phyloP scores from a whole-genome alignment of 805 yeast genomes.

The Torulaspora maleeae region DNA sequence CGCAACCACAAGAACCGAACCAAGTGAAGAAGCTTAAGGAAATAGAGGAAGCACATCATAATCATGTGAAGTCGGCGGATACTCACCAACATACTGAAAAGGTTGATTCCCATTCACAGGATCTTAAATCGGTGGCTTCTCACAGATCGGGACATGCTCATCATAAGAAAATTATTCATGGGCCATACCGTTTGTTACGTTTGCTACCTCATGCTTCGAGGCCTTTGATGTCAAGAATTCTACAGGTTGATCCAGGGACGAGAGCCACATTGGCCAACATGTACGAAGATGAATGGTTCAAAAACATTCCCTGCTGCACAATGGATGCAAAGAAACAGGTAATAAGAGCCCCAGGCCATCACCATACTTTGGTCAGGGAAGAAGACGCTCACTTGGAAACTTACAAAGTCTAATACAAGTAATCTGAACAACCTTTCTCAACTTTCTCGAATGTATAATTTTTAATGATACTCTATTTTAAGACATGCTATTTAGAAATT shows the following conservation, averaged over 20 bases:
- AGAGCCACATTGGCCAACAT: conserved; percentile 68
- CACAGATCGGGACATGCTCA: conserved; percentile 19
- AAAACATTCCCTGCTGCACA: conserved; percentile 59
- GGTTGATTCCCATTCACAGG: conserved; percentile 10
- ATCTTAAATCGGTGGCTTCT: conserved; percentile 18
- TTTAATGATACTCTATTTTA: conserved; percentile 3
- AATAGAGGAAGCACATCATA: neutral
- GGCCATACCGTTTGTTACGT: conserved; percentile 79
- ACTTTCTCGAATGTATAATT: conserved; percentile 1
- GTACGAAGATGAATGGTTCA: conserved; percentile 66
- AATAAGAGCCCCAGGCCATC: conserved; percentile 45
- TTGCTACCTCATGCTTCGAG: conserved; percentile 78
- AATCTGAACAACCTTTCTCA: neutral
- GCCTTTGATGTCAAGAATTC: conserved; percentile 64
- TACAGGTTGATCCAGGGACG: conserved; percentile 53
- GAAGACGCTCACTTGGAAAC: conserved; percentile 44
- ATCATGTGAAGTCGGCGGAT: neutral
- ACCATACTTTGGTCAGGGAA: conserved; percentile 46
- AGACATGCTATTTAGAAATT: conserved; percentile 3
- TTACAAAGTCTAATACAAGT: conserved; percentile 34
- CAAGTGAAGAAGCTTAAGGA: neutral
- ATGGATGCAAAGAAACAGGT: conserved; percentile 39
- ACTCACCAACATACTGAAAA: neutral
- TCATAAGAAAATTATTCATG: conserved; percentile 59
- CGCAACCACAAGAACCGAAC: neutral